phyloP scores from a whole-genome alignment of 1,284 basidiomycete species.

The Prillingera fragicola region DNA sequence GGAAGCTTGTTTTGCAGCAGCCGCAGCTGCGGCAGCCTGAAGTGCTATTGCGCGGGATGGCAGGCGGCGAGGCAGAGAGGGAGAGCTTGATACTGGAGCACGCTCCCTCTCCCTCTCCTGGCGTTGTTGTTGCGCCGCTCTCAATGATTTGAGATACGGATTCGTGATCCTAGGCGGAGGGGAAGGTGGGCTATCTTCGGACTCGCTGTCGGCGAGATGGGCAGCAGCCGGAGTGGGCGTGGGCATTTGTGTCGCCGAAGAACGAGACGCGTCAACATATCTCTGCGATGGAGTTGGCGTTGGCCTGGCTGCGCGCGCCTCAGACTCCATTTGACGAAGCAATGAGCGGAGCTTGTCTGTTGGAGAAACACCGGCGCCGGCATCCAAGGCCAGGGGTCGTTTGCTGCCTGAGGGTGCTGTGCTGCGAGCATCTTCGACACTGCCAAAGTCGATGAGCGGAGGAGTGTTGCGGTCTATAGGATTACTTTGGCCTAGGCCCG shows the following conservation, averaged over 20 bases:
- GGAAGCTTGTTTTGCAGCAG: not conserved
- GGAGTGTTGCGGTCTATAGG: no score
- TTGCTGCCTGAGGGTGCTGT: constrained; percentile 7
- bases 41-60: constrained; percentile 23
- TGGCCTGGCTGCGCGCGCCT: constrained; percentile 1
- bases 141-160: constrained; percentile 23
- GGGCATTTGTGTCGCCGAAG: no score
- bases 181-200: constrained; percentile 33
- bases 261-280: no score
- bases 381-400: constrained; percentile 4
- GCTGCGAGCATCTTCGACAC: constrained; percentile 6
- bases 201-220: constrained; percentile 6
- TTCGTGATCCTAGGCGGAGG: constrained; percentile 37
- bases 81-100: not conserved
- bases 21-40: constrained; percentile 11
- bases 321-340: constrained; percentile 13
- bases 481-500: no score
- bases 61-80: constrained; percentile 9
- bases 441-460: constrained; percentile 12
- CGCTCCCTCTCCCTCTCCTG: no score
- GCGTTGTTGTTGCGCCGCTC: no score
- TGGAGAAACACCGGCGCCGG: constrained; percentile 12
- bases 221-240: not conserved
- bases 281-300: no score
- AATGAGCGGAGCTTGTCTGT: constrained; percentile 16